phyloP scores from a whole-genome alignment of 768 basidiomycete species.

The Leccinum arenicola region DNA sequence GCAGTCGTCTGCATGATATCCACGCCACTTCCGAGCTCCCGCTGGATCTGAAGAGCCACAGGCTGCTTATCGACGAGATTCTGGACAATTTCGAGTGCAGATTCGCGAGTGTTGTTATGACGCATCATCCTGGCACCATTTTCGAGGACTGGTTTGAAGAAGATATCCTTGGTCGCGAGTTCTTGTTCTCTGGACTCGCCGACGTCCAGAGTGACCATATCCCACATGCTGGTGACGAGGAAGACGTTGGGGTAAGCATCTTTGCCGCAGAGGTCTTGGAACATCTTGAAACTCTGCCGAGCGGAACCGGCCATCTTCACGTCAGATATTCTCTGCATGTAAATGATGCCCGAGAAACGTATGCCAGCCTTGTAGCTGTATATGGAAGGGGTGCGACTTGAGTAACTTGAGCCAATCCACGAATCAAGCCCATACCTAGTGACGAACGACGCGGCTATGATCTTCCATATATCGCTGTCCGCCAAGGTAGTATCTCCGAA shows the following conservation, averaged over 20 bases:
- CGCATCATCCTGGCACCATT: conserved; percentile 44
- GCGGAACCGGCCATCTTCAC: conserved; percentile 46
- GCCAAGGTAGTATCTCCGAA: conserved; percentile 52
- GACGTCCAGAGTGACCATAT: conserved; percentile 31
- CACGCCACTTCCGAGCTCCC: conserved; percentile 46
- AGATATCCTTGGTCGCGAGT: conserved; percentile 39
- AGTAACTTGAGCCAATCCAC: neutral
- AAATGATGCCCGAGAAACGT: conserved; percentile 46
- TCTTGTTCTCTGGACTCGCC: conserved; percentile 42
- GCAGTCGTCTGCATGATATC: conserved; percentile 51
- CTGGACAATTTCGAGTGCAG: conserved; percentile 44
- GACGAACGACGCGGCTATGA: conserved; percentile 42
- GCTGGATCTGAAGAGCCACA: conserved; percentile 47
- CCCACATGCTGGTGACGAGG: conserved; percentile 55
- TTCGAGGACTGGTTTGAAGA: conserved; percentile 49
- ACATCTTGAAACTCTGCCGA: conserved; percentile 46
- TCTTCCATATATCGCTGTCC: conserved; percentile 48
- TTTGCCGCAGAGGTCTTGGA: conserved; percentile 51
- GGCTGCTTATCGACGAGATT: conserved; percentile 38
- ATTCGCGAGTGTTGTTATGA: conserved; percentile 41
- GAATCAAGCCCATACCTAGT: conserved; percentile 17
- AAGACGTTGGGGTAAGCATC: conserved; percentile 43
- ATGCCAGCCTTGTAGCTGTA: conserved; percentile 24
- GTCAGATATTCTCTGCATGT: conserved; percentile 52
- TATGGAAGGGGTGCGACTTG: neutral